Evolutionary conservation across 176 grass and related monocot species (phyloP), one percentile per base, ranked within the genome.

Genomic region (Panicum miliaceum): DNA sequence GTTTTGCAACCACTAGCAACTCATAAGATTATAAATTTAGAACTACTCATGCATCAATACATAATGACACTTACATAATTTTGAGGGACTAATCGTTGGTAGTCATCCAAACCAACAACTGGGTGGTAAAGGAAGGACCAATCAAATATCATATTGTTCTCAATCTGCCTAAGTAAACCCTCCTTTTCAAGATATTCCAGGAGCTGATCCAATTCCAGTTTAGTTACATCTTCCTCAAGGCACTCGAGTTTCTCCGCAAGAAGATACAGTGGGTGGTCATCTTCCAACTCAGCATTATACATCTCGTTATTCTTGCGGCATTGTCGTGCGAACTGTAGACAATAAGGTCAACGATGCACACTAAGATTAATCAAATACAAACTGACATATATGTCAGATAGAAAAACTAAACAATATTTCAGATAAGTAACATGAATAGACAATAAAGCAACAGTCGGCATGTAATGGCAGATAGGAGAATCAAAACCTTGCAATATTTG

Each of bases 401-500:
- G n/a, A n/a, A 61, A 7, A 61, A 61, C 11, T 26, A 25, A 60
- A 60, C 2, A 22, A 58, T 23, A 58, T 23, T 10, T 26, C 23
- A 61, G 7, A 61, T 13, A 61, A 27, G 12, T 27, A 27, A 61
- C 12, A 61, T 3, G 14, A 27, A 61, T 61, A 52, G 4, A 52
- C 15, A n/a, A n/a, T n/a, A n/a, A n/a, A n/a, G n/a, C n/a, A n/a
- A n/a, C n/a, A n/a, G n/a, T n/a, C n/a, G n/a, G n/a, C n/a, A n/a
- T n/a, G n/a, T n/a, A n/a, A n/a, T n/a, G n/a, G 51, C 1, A 20
- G 5, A 42, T 3, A 58, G n/a, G 8, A 61, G 10, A 23, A 40
- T 36, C 15, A 13, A 51, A 6, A 84, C 71, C 71, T 76, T 38
- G 68, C 12, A 29, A 56, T 65, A 84, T 41, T 64, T 68, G 72